Conservation (phyloP, 192 early-diverging fungal species). For the Coemansia nantahalensis region DNA sequence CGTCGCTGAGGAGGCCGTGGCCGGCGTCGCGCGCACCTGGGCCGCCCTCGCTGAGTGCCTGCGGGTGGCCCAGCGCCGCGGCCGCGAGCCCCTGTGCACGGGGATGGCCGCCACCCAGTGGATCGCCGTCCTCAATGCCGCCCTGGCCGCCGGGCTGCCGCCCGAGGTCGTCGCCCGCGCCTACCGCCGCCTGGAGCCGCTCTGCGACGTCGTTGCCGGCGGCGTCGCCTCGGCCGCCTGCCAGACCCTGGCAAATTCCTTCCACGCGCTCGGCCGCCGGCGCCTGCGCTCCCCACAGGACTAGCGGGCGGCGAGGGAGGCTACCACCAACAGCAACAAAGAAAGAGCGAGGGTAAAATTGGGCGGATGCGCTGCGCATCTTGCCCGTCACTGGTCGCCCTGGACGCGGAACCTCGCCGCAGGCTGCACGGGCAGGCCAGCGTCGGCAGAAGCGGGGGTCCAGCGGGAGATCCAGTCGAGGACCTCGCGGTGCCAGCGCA, state of each 20-base stretch:
- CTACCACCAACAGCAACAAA: too few relatives aligned
- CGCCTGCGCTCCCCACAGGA: too few relatives aligned
- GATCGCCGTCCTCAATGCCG: conserved; percentile 27
- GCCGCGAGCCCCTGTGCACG: background rate
- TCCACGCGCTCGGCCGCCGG: too few relatives aligned
- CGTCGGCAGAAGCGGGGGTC: conserved; percentile 1
- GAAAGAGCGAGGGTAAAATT: too few relatives aligned
- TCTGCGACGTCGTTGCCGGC: conserved; percentile 15
- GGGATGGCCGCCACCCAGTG: conserved; percentile 9
- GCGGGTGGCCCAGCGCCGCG: background rate
- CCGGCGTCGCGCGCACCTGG: conserved; percentile 20
- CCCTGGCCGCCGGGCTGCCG: conserved; percentile 26
- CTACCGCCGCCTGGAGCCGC: conserved; percentile 21
- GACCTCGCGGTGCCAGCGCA: conserved; percentile 72
- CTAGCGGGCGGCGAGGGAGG: too few relatives aligned
- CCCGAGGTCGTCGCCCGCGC: conserved; percentile 35
- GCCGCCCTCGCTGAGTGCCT: conserved; percentile 1
- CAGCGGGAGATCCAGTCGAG: conserved; percentile 58
- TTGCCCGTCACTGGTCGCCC: too few relatives aligned
- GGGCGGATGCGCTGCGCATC: too few relatives aligned
- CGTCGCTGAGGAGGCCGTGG: conserved; percentile 32
- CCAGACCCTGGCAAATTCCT: too few relatives aligned
- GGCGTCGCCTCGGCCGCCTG: background rate
- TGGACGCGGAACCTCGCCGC: background rate
- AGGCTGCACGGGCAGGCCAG: background rate